A percentile compares a stretch with the other conserved stretches of the same genome.
phyloP scores from a whole-genome alignment of 1,284 basidiomycete genomes.

The Ustilago shanxiensis region DNA sequence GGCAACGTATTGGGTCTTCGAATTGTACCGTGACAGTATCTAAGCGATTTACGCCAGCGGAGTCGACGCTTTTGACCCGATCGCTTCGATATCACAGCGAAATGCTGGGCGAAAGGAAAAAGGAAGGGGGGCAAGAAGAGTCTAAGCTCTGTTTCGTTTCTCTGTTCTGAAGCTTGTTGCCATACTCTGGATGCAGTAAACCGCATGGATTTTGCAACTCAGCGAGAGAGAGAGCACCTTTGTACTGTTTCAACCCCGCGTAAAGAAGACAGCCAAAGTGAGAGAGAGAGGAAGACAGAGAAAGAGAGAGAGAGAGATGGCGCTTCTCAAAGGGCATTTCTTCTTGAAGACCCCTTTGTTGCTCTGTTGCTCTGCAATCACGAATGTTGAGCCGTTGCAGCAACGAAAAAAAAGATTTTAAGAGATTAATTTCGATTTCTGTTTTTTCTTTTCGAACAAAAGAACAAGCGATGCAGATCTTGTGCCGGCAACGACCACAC shows the following conservation, averaged over 20 bases:
- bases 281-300: not conserved
- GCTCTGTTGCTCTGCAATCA: not conserved
- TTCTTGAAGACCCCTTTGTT: not conserved
- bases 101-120: too few relatives aligned
- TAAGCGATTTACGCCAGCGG: not conserved
- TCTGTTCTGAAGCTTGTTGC: too few relatives aligned
- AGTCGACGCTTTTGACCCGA: not conserved
- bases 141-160: not conserved
- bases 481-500: not conserved
- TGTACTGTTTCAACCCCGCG: not conserved
- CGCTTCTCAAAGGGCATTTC: too few relatives aligned
- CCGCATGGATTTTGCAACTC: constrained; percentile 4
- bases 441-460: too few relatives aligned
- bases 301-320: too few relatives aligned
- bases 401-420: too few relatives aligned
- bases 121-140: not conserved
- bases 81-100: not conserved
- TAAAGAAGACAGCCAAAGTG: not conserved
- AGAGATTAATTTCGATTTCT: too few relatives aligned
- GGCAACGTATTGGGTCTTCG: too few relatives aligned
- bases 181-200: not conserved
- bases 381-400: not conserved
- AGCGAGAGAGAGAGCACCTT: not conserved
- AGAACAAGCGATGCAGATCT: not conserved
- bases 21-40: too few relatives aligned